Evolutionary conservation across 495 filamentous ascomycete species (phyloP).

Genomic region (Podospora sp.): DNA sequence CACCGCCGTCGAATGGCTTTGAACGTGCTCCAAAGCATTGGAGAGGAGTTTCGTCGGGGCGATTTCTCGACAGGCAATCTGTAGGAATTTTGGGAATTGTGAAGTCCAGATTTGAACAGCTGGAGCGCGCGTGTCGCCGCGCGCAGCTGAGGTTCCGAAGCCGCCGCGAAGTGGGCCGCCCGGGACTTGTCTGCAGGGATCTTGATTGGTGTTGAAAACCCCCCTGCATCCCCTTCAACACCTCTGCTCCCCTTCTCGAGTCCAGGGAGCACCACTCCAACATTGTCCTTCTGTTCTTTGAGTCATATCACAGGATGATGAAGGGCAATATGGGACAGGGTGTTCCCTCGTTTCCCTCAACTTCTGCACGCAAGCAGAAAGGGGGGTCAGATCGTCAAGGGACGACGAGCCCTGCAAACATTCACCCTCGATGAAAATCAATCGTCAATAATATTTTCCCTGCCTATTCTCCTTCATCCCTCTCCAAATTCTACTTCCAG

Average conservation of each 20-base stretch:
- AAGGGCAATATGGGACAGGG: too few species aligned
- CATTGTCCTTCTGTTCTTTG: neutral
- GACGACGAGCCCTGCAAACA: too few species aligned
- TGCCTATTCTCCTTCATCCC: neutral
- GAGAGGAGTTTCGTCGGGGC: neutral
- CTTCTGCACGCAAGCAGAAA: too few species aligned
- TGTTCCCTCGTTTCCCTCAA: too few species aligned
- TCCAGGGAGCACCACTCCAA: neutral
- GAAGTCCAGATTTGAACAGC: slow-evolving; percentile 2
- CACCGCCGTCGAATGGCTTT: slow-evolving; percentile 48
- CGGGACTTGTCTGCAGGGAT: neutral
- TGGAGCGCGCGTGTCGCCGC: neutral
- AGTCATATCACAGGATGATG: too few species aligned
- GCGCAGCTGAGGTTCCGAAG: neutral
- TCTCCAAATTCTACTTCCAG: neutral
- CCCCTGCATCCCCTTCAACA: neutral
- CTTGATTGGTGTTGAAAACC: neutral
- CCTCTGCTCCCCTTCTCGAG: neutral
- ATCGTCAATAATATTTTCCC: neutral
- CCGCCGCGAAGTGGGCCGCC: neutral
- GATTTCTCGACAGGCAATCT: neutral
- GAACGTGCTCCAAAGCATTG: slow-evolving; percentile 35
- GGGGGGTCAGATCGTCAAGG: too few species aligned
- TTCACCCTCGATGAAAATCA: neutral
- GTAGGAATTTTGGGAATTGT: neutral